phyloP scores from a whole-genome alignment of 352 stramenopile genomes.

The Globisporangium spiculum region DNA sequence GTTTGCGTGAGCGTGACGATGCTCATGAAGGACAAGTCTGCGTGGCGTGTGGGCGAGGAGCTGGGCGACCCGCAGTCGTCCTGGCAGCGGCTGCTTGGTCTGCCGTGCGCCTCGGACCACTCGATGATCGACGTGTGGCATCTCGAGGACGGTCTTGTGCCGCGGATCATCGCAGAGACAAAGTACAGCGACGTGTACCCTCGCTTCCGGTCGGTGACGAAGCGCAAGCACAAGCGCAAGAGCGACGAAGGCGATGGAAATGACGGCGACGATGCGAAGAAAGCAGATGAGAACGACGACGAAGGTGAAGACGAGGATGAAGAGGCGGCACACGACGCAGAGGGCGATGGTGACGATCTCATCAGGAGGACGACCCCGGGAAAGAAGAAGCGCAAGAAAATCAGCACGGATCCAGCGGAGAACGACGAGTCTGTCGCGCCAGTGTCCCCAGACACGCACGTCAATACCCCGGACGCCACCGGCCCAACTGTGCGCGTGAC shows the following conservation, averaged over 20 bases:
- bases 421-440: conserved; percentile 65
- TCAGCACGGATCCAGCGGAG: conserved; percentile 29
- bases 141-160: conserved; percentile 41
- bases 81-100: conserved; percentile 58
- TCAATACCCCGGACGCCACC: conserved; percentile 55
- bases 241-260: conserved; percentile 32
- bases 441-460: conserved; percentile 61
- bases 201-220: conserved; percentile 46
- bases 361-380: conserved; percentile 25
- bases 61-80: conserved; percentile 38
- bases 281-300: conserved; percentile 51
- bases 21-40: conserved; percentile 24
- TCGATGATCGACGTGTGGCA: conserved; percentile 81
- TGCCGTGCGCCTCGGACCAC: conserved; percentile 51
- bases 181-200: conserved; percentile 63
- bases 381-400: conserved; percentile 57
- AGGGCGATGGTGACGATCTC: conserved; percentile 44
- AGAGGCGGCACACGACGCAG: conserved; percentile 21
- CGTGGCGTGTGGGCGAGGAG: conserved; percentile 20
- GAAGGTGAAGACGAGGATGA: conserved; percentile 60
- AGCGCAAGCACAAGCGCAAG: conserved; percentile 36
- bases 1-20: conserved; percentile 55
- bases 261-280: conserved; percentile 44
- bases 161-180: conserved; percentile 58
- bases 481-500: conserved; percentile 54